phyloP scores from a whole-genome alignment of 108 stramenopile genomes.

The Phaeodactylum tricornutum region DNA sequence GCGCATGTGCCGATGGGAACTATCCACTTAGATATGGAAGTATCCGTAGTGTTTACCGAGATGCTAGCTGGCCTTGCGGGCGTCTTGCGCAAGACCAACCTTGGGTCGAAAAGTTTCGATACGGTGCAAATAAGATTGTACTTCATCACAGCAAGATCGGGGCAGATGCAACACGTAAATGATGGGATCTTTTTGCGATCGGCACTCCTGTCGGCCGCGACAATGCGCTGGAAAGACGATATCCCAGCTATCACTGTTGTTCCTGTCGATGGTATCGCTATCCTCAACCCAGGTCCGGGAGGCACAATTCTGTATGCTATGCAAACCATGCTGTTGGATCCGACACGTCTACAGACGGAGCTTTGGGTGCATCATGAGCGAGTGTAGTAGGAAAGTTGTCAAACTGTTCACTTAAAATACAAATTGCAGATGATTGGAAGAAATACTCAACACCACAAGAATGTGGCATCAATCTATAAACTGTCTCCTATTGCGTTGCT shows the following conservation, averaged over 20 bases:
- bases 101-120: not conserved
- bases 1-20: conserved; percentile 10
- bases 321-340: conserved; percentile 49
- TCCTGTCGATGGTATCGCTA: not conserved
- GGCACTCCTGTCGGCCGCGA: not conserved
- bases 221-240: conserved; percentile 38
- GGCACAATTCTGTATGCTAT: too few relatives aligned
- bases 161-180: conserved; percentile 9
- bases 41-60: conserved; percentile 16
- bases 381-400: too few relatives aligned
- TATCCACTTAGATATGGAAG: conserved; percentile 13
- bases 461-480: too few relatives aligned
- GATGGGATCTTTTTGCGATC: not conserved
- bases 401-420: too few relatives aligned
- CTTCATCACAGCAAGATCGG: not conserved
- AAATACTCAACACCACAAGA: too few relatives aligned
- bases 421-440: too few relatives aligned
- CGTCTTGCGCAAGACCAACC: too few relatives aligned
- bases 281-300: too few relatives aligned
- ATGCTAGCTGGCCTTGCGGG: conserved; percentile 44
- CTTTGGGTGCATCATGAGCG: conserved; percentile 50
- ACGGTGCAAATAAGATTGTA: not conserved
- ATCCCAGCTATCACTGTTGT: conserved; percentile 42
- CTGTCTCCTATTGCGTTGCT: too few relatives aligned
- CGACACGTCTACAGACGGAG: conserved; percentile 63